Conservation (phyloP, 2,329 filamentous ascomycete genomes). For the Colletotrichum viniferum region DNA sequence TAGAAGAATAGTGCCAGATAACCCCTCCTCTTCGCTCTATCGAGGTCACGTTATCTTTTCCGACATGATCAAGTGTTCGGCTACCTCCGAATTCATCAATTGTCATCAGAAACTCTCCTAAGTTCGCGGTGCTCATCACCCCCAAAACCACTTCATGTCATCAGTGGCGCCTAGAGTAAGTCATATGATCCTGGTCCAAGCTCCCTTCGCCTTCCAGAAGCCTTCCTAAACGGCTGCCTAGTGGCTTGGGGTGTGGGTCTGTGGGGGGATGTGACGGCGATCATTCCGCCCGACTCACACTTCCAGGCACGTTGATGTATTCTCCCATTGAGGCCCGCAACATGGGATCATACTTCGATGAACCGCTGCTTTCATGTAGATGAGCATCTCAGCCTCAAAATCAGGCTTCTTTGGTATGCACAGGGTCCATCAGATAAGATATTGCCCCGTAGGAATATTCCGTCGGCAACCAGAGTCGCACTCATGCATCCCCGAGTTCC, state of each 20-base stretch:
- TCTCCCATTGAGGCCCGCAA: background rate
- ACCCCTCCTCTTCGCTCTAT: background rate
- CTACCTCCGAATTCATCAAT: background rate
- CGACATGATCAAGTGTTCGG: background rate
- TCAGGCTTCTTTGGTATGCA: background rate
- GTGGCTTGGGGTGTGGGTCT: background rate
- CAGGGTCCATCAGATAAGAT: background rate
- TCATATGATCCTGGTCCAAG: background rate
- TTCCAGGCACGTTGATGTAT: background rate
- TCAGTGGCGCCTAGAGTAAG: background rate
- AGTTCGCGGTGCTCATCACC: background rate
- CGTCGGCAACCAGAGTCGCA: background rate
- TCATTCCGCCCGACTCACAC: background rate
- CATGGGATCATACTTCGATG: background rate
- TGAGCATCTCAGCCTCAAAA: background rate
- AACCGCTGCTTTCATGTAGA: background rate
- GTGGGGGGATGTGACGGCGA: background rate
- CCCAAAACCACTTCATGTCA: background rate
- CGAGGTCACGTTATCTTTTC: background rate
- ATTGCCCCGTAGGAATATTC: background rate
- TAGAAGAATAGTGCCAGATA: background rate
- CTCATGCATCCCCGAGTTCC: background rate
- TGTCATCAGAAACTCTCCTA: background rate
- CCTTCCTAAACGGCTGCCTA: conserved; percentile 14
- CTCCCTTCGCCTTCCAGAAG: conserved; percentile 12